A percentile compares a stretch with the other conserved stretches of the same genome.
These are phyloP conservation scores for Rhizoctonia solani DNA, from an alignment of 1,284 basidiomycete species.

Conservation along the genomic window DNA sequence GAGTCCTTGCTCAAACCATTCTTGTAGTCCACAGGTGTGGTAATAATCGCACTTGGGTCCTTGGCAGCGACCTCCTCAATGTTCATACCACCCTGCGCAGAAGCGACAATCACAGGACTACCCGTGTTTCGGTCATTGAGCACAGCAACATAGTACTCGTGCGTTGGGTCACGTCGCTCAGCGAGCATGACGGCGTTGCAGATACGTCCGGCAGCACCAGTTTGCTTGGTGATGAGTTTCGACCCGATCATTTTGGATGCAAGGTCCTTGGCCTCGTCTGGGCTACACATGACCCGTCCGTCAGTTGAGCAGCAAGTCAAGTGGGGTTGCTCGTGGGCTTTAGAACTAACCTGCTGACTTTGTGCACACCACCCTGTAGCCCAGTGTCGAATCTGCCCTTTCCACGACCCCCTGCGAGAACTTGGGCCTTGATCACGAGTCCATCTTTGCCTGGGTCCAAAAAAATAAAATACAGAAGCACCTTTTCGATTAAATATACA, in stretches of 20 bases:
- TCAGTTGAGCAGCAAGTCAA: neutral
- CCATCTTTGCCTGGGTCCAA: slow-evolving; percentile 58
- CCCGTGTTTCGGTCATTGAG: slow-evolving; percentile 93
- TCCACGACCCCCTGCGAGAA: slow-evolving; percentile 96
- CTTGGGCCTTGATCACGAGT: slow-evolving; percentile 97
- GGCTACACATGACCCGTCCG: too few species aligned
- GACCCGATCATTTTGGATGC: slow-evolving; percentile 94
- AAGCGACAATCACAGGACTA: slow-evolving; percentile 92
- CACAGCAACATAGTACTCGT: slow-evolving; percentile 98
- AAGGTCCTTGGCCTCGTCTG: slow-evolving; percentile 85
- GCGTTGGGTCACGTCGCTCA: slow-evolving; percentile 88
- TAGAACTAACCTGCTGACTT: slow-evolving; percentile 79
- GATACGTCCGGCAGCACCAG: slow-evolving; percentile 86
- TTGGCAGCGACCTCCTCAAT: slow-evolving; percentile 99
- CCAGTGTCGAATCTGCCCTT: slow-evolving; percentile 98
- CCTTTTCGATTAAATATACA: slow-evolving; percentile 38
- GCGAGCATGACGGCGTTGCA: slow-evolving; percentile 99
- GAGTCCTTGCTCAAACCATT: slow-evolving; percentile 78
- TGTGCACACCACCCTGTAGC: slow-evolving; percentile 96
- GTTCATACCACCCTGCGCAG: slow-evolving; percentile 94
- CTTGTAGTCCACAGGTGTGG: slow-evolving; percentile 88
- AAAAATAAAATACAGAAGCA: slow-evolving; percentile 42
- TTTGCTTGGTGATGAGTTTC: slow-evolving; percentile 99
- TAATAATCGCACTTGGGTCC: slow-evolving; percentile 94
- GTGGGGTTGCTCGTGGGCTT: neutral